Evolutionary conservation across 2,329 filamentous ascomycete species (phyloP), one percentile per base, ranked within the genome.

Genomic region (Fusarium ramigenum): DNA sequence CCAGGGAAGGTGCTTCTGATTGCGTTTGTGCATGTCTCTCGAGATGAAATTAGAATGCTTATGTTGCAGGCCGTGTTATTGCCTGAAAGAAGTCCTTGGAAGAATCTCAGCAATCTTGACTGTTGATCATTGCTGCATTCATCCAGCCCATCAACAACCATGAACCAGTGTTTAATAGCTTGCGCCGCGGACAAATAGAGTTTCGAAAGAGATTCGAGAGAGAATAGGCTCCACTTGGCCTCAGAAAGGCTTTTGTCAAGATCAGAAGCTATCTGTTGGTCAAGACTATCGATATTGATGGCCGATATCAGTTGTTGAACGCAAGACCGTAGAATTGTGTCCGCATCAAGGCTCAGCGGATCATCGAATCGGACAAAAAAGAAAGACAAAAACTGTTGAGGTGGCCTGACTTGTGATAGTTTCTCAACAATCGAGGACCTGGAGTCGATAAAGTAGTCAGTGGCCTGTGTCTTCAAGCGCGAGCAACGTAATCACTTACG

Each of bases 141-240:
- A 18, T 63, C 61, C 18, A 63, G 3, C 12, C 60, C 60, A 4
- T 63, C 60, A 1, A 63, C 6, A 1, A 63, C 19, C 36, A 60
- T 50, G 6, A 36, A 60, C 60, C 60, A 63, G 0, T 60, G 9
- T 5, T 23, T 2, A 2, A 50, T 5, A 1, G 4, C 3, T 3
- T 16, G 9, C 0, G 23, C 18, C 2, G 44, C 8, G 18, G 16
- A 18, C 16, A 10, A 19, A 9, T 43, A 63, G 23, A 63, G 60
- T 4, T 1, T 0, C 2, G 9, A 32, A 21, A 46, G 28, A 0
- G 4, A 0, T 2, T 28, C 9, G 18, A 21, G 0, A 1, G 60
- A 60, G 19, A 60, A 49, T 4, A 60, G 2, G 2, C 1, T 16
- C 12, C 4, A 18, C 21, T 11, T 60, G 0, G 54, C 37, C 14